Evolutionary conservation across 139 green algal genomes (phyloP).

Genomic region (Astrephomene gubernaculifera): DNA sequence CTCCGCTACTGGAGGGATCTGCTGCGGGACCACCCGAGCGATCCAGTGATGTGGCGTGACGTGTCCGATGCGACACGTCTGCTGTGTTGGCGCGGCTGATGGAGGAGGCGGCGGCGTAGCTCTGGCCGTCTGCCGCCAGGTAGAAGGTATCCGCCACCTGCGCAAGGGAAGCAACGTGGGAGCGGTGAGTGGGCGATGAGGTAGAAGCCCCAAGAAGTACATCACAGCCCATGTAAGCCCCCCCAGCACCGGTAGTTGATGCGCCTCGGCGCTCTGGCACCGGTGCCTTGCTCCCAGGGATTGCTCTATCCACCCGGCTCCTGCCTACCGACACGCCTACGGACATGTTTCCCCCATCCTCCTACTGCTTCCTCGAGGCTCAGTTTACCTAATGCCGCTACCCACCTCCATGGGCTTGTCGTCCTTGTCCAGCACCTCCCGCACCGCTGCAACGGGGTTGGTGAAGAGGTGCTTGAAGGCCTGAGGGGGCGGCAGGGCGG

Average conservation of each 20-base stretch:
- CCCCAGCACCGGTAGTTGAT: background rate
- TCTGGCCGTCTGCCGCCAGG: conserved; percentile 11
- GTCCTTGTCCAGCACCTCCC: conserved; percentile 46
- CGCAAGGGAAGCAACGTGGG: background rate
- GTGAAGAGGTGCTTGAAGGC: conserved; percentile 39
- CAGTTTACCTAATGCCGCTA: too few relatives aligned
- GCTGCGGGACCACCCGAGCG: background rate
- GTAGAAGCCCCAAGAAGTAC: too few relatives aligned
- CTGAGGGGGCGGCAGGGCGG: too few relatives aligned
- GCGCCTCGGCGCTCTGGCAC: background rate
- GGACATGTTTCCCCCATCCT: background rate
- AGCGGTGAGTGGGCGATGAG: background rate
- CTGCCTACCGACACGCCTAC: background rate
- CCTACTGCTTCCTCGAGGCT: too few relatives aligned
- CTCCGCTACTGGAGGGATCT: background rate
- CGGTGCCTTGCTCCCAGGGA: too few relatives aligned
- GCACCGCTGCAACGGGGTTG: conserved; percentile 37
- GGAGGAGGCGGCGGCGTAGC: background rate
- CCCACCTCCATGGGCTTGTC: conserved; percentile 39
- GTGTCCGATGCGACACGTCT: background rate
- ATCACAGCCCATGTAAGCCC: too few relatives aligned
- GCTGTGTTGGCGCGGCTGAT: background rate
- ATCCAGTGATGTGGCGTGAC: background rate
- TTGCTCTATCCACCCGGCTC: background rate
- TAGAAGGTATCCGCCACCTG: conserved; percentile 31